Base-by-base conservation (phyloP, 495 filamentous ascomycete genomes). In the Lasiosphaeria ovina region DNA sequence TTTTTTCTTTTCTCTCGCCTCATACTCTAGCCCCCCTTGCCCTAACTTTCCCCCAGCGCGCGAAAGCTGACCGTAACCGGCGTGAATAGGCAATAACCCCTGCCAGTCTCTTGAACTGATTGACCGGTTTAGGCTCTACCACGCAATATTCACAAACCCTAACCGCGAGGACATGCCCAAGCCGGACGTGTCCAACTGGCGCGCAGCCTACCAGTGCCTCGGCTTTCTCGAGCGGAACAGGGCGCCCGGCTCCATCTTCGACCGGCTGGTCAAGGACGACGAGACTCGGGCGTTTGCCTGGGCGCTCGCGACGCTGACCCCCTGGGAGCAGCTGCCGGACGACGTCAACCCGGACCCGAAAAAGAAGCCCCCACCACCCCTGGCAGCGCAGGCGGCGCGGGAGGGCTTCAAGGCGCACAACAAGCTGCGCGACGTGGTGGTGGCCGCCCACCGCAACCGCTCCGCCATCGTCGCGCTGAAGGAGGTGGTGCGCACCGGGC, bases 351-450 rank as follows among this genome's bases (percentile, higher is more conserved):
- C 72, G 40, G 12, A 64, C 6, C 81, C 74, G 51, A 57, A 66
- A 6, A 64, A 66, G 4, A 82, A 78, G 63, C 72, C 70, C 31
- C 85, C 80, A 58, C 62, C 67, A 33, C 73, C 74, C 8, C 80
- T 82, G 31, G 79, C 78, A 34, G 80, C 79, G 32, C 81, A 83
- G 52, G 83, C 79, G 7, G 88, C 81, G 5, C 77, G 86, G 48
- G 92, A 96, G 69, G 91, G 93, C 7, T 84, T 97, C 62, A 92
- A 88, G 62, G 81, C 85, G 8, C 80, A 87, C 10, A 94, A 90
- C 63, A 95, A 88, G 70, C 74, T 89, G 0, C 79, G 77, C 35
- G 83, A 82, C 44, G 65, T 92, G 8, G 72, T 96, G n/a, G 78
- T 79, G 4, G 83, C 83, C 35, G 84, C 89, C 8, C 83, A 88